phyloP scores from a whole-genome alignment of 2,329 filamentous ascomycete genomes.

The Paecilomyces formosus region DNA sequence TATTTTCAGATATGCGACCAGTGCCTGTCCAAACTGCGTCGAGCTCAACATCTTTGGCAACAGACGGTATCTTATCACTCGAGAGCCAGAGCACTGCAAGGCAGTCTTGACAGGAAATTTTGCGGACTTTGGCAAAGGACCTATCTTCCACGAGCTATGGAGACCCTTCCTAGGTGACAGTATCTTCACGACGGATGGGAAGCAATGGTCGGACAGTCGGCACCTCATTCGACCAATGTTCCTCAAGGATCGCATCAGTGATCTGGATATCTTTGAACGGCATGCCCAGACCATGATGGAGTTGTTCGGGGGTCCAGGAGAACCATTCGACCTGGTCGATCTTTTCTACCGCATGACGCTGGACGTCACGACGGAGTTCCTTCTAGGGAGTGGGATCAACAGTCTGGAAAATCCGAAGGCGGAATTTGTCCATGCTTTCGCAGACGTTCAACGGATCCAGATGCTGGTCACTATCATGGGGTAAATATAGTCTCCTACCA shows the following conservation, averaged over 20 bases:
- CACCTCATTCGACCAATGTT: constrained; percentile 73
- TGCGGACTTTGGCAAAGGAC: constrained; percentile 69
- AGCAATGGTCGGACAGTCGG: constrained; percentile 64
- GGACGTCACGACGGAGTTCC: constrained; percentile 71
- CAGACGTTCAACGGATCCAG: constrained; percentile 65
- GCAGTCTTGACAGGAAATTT: constrained; percentile 74
- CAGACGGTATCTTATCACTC: constrained; percentile 57
- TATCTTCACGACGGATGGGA: constrained; percentile 66
- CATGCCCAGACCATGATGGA: constrained; percentile 62
- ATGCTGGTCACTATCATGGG: constrained; percentile 15
- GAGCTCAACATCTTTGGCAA: constrained; percentile 49
- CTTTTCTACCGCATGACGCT: constrained; percentile 54
- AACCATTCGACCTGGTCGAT: constrained; percentile 10
- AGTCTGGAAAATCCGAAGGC: constrained; percentile 50
- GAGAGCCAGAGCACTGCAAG: constrained; percentile 75
- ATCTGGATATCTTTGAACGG: constrained; percentile 68
- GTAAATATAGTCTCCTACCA: background rate
- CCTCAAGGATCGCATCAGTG: constrained; percentile 67
- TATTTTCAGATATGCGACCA: constrained; percentile 37
- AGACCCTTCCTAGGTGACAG: constrained; percentile 48
- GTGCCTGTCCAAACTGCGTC: constrained; percentile 44
- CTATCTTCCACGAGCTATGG: constrained; percentile 65
- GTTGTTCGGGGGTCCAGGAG: constrained; percentile 52
- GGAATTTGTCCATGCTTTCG: constrained; percentile 71
- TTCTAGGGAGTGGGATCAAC: constrained; percentile 63